These are phyloP conservation scores for Pichia sp. DNA, from an alignment of 1,139 yeast genomes.

Conservation along the genomic window DNA sequence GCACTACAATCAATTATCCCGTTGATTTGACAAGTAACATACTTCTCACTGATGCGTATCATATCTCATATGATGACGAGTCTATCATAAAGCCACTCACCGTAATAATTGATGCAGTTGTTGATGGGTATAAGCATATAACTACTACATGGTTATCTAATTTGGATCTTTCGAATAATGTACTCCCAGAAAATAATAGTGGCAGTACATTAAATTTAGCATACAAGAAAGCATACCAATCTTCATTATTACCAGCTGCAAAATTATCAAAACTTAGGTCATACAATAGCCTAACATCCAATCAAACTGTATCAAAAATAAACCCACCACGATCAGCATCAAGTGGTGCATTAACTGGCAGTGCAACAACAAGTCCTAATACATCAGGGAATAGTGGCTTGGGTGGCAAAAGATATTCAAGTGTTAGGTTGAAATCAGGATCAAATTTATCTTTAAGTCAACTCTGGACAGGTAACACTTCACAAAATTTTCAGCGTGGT, in stretches of 20 bases:
- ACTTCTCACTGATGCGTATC: constrained; percentile 41
- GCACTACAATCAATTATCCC: constrained; percentile 27
- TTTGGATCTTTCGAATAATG: constrained; percentile 40
- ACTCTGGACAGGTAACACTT: constrained; percentile 10
- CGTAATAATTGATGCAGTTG: constrained; percentile 30
- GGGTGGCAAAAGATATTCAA: constrained; percentile 16
- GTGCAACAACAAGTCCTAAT: neutral
- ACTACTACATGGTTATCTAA: constrained; percentile 56
- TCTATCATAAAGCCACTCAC: constrained; percentile 34
- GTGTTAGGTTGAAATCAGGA: constrained; percentile 29
- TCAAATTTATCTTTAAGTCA: constrained; percentile 33
- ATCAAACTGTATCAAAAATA: constrained; percentile 4
- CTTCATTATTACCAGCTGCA: constrained; percentile 15
- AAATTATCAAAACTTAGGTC: constrained; percentile 11
- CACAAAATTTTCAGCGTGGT: constrained; percentile 29
- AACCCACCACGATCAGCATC: constrained; percentile 7
- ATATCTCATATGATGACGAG: constrained; percentile 30
- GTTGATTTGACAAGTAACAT: constrained; percentile 26
- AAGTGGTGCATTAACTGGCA: neutral
- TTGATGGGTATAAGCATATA: constrained; percentile 29
- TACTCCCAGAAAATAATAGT: neutral
- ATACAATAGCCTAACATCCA: constrained; percentile 3
- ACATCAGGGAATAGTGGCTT: constrained; percentile 4
- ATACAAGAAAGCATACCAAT: constrained; percentile 20
- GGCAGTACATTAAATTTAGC: neutral